Percentiles rank a stretch among this genome's conserved stretches.
Evolutionary conservation across 176 grass and related monocot genomes (phyloP).

Genomic region (Lolium rigidum): DNA sequence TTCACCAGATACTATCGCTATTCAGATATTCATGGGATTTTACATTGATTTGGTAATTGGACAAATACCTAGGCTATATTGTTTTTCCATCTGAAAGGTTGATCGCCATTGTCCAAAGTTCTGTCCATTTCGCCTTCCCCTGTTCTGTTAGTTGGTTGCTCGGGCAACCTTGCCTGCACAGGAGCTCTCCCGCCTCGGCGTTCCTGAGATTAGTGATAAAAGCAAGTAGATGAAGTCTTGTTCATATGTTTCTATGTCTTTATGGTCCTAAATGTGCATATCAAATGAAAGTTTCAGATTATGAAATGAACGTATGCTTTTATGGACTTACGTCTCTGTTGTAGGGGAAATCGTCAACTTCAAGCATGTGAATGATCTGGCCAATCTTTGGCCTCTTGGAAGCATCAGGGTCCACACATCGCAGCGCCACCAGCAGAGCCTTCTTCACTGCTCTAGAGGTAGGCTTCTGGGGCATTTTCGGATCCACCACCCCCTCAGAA

Average conservation of each 20-base stretch:
- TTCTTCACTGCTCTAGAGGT: conserved; percentile 83
- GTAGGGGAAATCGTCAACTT: conserved; percentile 94
- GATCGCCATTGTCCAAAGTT: conserved; percentile 30
- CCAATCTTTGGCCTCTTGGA: conserved; percentile 89
- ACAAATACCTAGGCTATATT: conserved; percentile 35
- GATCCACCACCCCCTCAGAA: conserved; percentile 84
- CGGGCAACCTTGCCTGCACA: conserved; percentile 53
- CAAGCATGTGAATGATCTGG: conserved; percentile 95
- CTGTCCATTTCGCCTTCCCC: conserved; percentile 27
- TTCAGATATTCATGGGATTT: conserved; percentile 30
- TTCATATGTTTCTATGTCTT: not conserved
- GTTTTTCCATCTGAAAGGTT: conserved; percentile 72
- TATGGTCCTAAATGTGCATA: not conserved
- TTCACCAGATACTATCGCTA: conserved; percentile 3
- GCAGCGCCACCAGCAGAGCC: conserved; percentile 78
- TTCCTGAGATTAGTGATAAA: conserved; percentile 49
- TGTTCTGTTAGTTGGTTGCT: conserved; percentile 34
- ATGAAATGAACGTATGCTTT: not conserved
- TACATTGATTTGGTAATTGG: not conserved
- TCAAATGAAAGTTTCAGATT: conserved; percentile 33
- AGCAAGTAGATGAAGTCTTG: not conserved
- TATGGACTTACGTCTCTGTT: conserved; percentile 70
- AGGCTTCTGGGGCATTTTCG: conserved; percentile 81
- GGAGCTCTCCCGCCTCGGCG: conserved; percentile 60
- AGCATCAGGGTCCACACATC: conserved; percentile 94